Percentiles rank a stretch among this genome's conserved stretches.
These are phyloP conservation scores for Hura crepitans DNA, from an alignment of 441 rosid species.

Conservation along the genomic window DNA sequence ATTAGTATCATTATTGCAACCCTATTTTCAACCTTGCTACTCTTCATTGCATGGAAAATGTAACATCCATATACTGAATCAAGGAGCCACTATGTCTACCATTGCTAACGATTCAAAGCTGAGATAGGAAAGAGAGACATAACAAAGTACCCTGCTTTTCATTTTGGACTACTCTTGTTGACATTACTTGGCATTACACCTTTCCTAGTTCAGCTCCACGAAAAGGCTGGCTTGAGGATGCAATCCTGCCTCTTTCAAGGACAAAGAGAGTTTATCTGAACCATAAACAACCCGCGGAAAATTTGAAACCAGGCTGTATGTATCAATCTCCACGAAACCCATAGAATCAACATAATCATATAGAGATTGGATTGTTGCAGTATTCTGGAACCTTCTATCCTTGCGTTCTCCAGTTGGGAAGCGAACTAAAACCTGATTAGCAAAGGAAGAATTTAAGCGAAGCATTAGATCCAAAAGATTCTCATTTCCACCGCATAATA, in stretches of 20 bases:
- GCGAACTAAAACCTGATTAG: conserved; percentile 71
- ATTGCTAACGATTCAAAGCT: conserved; percentile 21
- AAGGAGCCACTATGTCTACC: conserved; percentile 11
- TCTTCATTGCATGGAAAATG: conserved; percentile 9
- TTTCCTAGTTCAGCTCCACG: conserved; percentile 67
- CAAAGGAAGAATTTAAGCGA: neutral
- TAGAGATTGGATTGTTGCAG: conserved; percentile 52
- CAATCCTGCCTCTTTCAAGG: conserved; percentile 81
- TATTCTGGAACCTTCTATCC: conserved; percentile 74
- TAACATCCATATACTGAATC: conserved; percentile 8
- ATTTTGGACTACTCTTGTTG: conserved; percentile 11
- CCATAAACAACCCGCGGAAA: conserved; percentile 76
- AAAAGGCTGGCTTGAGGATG: conserved; percentile 99
- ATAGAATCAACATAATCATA: conserved; percentile 87
- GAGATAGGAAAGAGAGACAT: conserved; percentile 18
- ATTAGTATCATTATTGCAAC: conserved; percentile 28
- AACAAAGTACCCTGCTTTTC: conserved; percentile 21
- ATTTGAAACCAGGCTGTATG: conserved; percentile 79
- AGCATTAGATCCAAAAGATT: neutral
- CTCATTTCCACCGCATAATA: neutral
- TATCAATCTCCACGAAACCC: conserved; percentile 64
- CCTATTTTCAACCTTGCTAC: conserved; percentile 8
- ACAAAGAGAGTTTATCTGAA: conserved; percentile 48
- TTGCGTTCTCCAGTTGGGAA: conserved; percentile 90
- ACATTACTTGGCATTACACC: conserved; percentile 16